Evolutionary conservation across 2,329 filamentous ascomycete species (phyloP).

Genomic region (Geosmithia morbida): DNA sequence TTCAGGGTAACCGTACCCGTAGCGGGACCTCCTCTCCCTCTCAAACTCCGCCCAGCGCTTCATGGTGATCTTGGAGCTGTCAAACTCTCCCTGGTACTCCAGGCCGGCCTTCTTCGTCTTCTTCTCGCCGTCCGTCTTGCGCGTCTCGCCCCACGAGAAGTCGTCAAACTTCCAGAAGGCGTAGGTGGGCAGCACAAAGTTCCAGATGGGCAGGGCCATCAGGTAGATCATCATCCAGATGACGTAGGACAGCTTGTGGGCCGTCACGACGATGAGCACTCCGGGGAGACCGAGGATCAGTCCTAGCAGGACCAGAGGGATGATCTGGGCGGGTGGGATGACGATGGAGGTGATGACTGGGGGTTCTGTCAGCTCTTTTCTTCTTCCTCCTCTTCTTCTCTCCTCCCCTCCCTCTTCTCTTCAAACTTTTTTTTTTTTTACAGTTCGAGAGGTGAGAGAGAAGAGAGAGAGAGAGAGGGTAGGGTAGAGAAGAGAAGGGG

Average conservation of each 20-base stretch:
- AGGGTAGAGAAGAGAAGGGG: not conserved
- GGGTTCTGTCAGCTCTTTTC: not conserved
- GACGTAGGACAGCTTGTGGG: constrained; percentile 84
- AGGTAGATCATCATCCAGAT: constrained; percentile 97
- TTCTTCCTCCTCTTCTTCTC: too few relatives aligned
- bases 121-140: constrained; percentile 86
- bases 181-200: constrained; percentile 86
- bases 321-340: constrained; percentile 61
- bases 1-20: constrained; percentile 12
- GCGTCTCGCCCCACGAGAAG: constrained; percentile 97
- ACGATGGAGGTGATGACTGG: constrained; percentile 77
- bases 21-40: constrained; percentile 34
- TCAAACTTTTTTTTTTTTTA: too few relatives aligned
- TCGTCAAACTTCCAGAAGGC: constrained; percentile 99
- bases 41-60: constrained; percentile 98
- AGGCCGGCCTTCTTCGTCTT: constrained; percentile 66
- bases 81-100: constrained; percentile 89
- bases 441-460: too few relatives aligned
- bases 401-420: too few relatives aligned
- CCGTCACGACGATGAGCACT: constrained; percentile 81
- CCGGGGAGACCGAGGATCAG: constrained; percentile 90
- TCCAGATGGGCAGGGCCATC: constrained; percentile 87
- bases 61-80: constrained; percentile 98
- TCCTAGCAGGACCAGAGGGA: constrained; percentile 76
- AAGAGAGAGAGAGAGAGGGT: too few relatives aligned